A percentile compares a stretch with the other conserved stretches of the same genome.
Evolutionary conservation across 2,329 filamentous ascomycete species (phyloP).

Genomic region (Mycosphaerella sp.): DNA sequence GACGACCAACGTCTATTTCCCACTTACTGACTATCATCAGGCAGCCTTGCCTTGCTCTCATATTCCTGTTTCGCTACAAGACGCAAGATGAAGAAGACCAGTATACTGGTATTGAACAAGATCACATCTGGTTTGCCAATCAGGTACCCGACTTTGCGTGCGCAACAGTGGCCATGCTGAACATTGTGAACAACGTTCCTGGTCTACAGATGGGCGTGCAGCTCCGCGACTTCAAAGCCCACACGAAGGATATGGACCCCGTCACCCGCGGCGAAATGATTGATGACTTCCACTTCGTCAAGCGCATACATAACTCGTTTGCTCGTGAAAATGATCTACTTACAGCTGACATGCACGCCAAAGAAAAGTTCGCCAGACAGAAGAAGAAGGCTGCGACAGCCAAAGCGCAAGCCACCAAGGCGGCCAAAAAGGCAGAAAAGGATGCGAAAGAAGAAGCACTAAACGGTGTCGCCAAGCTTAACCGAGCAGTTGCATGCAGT

Average conservation of each 20-base stretch:
- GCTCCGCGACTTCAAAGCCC: slow-evolving; percentile 64
- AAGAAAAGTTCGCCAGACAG: slow-evolving; percentile 44
- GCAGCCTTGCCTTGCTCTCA: slow-evolving; percentile 72
- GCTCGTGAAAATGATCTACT: slow-evolving; percentile 73
- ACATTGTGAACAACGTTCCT: slow-evolving; percentile 81
- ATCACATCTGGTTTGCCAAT: slow-evolving; percentile 86
- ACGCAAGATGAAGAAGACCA: slow-evolving; percentile 43
- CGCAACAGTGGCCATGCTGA: slow-evolving; percentile 85
- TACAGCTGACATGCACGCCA: slow-evolving; percentile 59
- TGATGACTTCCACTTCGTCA: slow-evolving; percentile 67
- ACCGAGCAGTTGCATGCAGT: not conserved
- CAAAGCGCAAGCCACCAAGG: slow-evolving; percentile 28
- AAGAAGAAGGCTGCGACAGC: slow-evolving; percentile 30
- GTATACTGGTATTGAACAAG: slow-evolving; percentile 44
- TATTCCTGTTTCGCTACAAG: slow-evolving; percentile 74
- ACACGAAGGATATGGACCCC: slow-evolving; percentile 62
- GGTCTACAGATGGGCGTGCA: slow-evolving; percentile 61
- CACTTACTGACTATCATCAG: slow-evolving; percentile 40
- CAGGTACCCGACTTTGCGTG: slow-evolving; percentile 83
- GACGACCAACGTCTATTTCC: not conserved
- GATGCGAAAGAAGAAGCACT: slow-evolving; percentile 8
- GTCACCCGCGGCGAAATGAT: slow-evolving; percentile 70
- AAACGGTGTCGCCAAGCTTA: not conserved
- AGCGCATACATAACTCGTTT: slow-evolving; percentile 81
- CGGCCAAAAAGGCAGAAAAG: slow-evolving; percentile 24